A percentile compares a stretch with the other conserved stretches of the same genome.
These are phyloP conservation scores for Hyphopichia buzzinii DNA, from an alignment of 1,139 yeast genomes.

Conservation along the genomic window DNA sequence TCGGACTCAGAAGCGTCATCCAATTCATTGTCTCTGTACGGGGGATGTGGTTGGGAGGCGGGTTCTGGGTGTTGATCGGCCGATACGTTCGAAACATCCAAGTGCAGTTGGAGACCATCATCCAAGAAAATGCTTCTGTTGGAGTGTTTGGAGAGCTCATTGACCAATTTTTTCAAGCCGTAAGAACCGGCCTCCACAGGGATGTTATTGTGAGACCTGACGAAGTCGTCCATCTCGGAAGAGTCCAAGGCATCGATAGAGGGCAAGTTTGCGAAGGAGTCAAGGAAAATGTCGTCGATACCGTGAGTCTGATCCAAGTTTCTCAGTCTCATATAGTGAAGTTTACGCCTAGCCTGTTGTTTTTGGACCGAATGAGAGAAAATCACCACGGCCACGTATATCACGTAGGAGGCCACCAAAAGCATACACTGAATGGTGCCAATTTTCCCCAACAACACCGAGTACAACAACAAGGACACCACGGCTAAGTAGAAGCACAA, in stretches of 20 bases:
- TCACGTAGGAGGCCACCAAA: slow-evolving; percentile 49
- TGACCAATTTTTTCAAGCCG: slow-evolving; percentile 33
- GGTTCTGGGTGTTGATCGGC: slow-evolving; percentile 2
- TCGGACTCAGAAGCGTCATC: slow-evolving; percentile 3
- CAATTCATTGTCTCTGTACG: slow-evolving; percentile 7
- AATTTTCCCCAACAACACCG: slow-evolving; percentile 46
- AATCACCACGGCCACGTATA: slow-evolving; percentile 51
- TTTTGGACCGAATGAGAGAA: slow-evolving; percentile 27
- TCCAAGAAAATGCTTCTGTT: slow-evolving; percentile 10
- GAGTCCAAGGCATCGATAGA: slow-evolving; percentile 29
- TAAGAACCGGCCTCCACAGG: slow-evolving; percentile 26
- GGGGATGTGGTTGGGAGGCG: slow-evolving; percentile 7
- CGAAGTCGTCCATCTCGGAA: slow-evolving; percentile 20
- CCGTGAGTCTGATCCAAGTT: slow-evolving; percentile 17
- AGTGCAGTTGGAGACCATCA: slow-evolving; percentile 12
- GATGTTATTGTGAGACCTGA: slow-evolving; percentile 5
- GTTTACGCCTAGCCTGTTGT: slow-evolving; percentile 14
- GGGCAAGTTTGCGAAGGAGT: slow-evolving; percentile 27
- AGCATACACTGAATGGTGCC: slow-evolving; percentile 43
- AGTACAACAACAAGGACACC: slow-evolving; percentile 35
- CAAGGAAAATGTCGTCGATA: slow-evolving; percentile 21
- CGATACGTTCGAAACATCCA: slow-evolving; percentile 13
- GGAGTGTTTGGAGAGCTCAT: slow-evolving; percentile 32
- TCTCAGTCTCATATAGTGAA: slow-evolving; percentile 31
- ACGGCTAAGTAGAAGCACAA: slow-evolving; percentile 50